Evolutionary conservation across 2,329 filamentous ascomycete species (phyloP), one percentile per base, ranked within the genome.

Genomic region (Elsinoe perseae): DNA sequence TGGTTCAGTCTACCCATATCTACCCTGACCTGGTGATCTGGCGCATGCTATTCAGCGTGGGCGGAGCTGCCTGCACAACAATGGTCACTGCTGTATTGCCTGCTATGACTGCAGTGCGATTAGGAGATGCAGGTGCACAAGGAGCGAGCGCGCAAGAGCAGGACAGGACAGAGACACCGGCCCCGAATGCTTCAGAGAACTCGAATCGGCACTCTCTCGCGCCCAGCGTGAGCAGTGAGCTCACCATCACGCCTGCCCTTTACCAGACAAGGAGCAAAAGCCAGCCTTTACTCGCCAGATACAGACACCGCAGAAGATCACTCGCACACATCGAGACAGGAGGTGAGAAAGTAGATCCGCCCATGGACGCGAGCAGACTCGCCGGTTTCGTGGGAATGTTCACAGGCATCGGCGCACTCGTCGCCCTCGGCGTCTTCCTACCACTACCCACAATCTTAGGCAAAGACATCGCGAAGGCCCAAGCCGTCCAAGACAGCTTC

Each of bases 1-100:
- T 95, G 65, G 91, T 96, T 23, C 89, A 95, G 76, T 89, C 89
- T 25, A 79, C 76, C 63, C 89, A 91, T 71, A 82, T 96, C 7
- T 96, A 95, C 71, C 92, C 93, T 8, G 85, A 95, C 69, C 76
- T 98, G 62, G 75, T 97, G 56, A 74, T 96, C 40, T 90, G 87
- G 56, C 80, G 93, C 62, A 76, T 97, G 52, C 75, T 95, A 56
- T 98, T 98, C 72, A 93, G 91, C 62, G 64, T 96, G 16, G 93
- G 93, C 21, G 93, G 88, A 18, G 90, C 91, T n/a, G 93, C 92
- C 20, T 77, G 75, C 32, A 71, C 90, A 12, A 97, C 93, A 1
- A 98, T 98, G 93, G 93, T 98, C 18, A 97, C 93, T 7, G 93
- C 93, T 2, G 89, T 95, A 44, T 77, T 98, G 21, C 93, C 93